A percentile compares a stretch with the other conserved stretches of the same genome.
phyloP scores from a whole-genome alignment of 108 stramenopile genomes.

The Cyclostephanos tholiformis region DNA sequence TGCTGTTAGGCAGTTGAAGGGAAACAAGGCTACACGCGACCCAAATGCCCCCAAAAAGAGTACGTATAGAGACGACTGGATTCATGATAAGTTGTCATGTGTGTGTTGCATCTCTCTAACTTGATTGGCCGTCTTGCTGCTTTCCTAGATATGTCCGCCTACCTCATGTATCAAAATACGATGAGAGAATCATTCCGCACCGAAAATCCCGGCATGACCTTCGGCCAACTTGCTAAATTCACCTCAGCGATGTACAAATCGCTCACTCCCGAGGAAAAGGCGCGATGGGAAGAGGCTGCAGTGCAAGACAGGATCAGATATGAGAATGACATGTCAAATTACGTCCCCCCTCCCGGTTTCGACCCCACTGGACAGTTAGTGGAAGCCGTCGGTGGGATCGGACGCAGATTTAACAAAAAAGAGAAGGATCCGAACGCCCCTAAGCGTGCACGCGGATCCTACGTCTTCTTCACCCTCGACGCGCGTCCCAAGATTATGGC shows the following conservation, averaged over 20 bases:
- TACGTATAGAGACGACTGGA: not conserved
- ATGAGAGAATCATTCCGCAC: constrained; percentile 40
- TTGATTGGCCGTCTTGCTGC: not conserved
- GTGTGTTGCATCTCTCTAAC: not conserved
- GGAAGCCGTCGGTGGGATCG: not conserved
- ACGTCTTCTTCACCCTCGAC: constrained; percentile 50
- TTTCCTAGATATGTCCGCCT: constrained; percentile 24
- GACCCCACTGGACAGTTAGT: constrained; percentile 13
- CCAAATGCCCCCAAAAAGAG: constrained; percentile 39
- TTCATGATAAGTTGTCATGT: not conserved
- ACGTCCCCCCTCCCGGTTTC: constrained; percentile 36
- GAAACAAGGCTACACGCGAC: constrained; percentile 8
- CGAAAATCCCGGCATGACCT: constrained; percentile 43
- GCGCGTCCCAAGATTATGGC: constrained; percentile 49
- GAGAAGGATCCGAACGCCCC: constrained; percentile 53
- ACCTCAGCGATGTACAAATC: constrained; percentile 28
- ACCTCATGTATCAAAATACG: constrained; percentile 38
- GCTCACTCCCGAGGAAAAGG: constrained; percentile 32
- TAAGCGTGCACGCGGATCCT: constrained; percentile 47
- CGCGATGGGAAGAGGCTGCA: constrained; percentile 36
- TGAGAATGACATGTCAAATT: constrained; percentile 28
- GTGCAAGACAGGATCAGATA: constrained; percentile 37
- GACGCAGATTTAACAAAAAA: constrained; percentile 34
- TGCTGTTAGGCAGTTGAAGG: not conserved
- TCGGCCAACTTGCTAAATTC: constrained; percentile 39